phyloP scores from a whole-genome alignment of 139 green algal genomes.

The Micromonas commoda region DNA sequence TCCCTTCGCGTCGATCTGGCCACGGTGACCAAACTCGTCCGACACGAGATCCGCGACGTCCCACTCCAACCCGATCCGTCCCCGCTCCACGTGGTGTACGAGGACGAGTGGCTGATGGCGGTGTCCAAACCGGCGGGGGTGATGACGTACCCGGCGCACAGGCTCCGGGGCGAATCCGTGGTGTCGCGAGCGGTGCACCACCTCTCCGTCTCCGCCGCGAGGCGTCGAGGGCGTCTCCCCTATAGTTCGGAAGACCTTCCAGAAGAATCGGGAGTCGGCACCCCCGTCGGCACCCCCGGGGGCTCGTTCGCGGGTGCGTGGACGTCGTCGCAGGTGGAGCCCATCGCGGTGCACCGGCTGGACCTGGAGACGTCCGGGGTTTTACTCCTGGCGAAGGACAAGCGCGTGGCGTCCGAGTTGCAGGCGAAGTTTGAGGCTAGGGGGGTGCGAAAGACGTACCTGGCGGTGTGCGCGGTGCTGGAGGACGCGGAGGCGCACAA shows the following conservation, averaged over 20 bases:
- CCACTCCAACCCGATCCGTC: neutral
- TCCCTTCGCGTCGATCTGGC: neutral
- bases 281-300: too few species aligned
- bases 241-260: too few species aligned
- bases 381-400: slow-evolving; percentile 23
- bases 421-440: slow-evolving; percentile 21
- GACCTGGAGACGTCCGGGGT: slow-evolving; percentile 32
- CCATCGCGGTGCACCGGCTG: slow-evolving; percentile 25
- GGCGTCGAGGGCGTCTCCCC: too few species aligned
- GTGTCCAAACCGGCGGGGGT: slow-evolving; percentile 21
- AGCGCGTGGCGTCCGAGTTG: neutral
- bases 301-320: too few species aligned
- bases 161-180: neutral
- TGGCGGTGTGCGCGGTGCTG: slow-evolving; percentile 19
- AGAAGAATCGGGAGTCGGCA: too few species aligned
- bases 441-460: slow-evolving; percentile 21
- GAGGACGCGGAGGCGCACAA: neutral
- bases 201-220: too few species aligned
- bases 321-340: too few species aligned
- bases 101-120: slow-evolving; percentile 20
- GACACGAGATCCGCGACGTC: slow-evolving; percentile 2
- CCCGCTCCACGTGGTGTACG: slow-evolving; percentile 20
- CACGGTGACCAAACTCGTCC: neutral
- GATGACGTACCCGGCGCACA: slow-evolving; percentile 6
- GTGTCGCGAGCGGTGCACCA: neutral